Conservation (phyloP, 495 filamentous ascomycete genomes). For the Rhypophila decipiens region DNA sequence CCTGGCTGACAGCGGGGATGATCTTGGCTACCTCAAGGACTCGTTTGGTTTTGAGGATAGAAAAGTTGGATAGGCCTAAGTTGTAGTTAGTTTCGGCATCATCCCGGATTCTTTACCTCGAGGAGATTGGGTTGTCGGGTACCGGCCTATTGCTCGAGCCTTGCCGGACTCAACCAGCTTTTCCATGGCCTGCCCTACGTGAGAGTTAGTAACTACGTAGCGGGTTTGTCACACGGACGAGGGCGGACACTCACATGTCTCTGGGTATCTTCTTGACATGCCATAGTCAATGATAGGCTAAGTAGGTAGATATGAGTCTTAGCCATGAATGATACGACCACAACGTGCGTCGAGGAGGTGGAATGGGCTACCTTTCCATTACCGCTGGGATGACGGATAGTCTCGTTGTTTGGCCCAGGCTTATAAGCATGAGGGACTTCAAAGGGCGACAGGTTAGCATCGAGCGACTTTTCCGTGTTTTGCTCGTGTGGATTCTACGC, state of each 20-base stretch:
- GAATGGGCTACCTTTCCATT: constrained; percentile 20
- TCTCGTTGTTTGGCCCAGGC: constrained; percentile 18
- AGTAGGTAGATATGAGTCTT: neutral
- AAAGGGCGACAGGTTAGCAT: neutral
- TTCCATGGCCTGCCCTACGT: constrained; percentile 34
- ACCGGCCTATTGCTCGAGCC: constrained; percentile 28
- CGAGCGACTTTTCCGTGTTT: constrained; percentile 1
- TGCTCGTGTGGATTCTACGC: constrained; percentile 4
- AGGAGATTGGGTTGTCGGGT: neutral
- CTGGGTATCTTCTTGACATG: constrained; percentile 23
- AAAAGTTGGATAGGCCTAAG: constrained; percentile 35
- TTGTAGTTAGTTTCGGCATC: neutral
- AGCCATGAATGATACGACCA: neutral
- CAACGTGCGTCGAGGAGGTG: neutral
- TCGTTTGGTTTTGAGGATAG: constrained; percentile 23
- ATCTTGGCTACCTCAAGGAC: constrained; percentile 25
- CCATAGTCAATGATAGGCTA: constrained; percentile 26
- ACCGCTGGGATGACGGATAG: constrained; percentile 28
- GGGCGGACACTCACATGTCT: no score
- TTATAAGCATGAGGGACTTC: constrained; percentile 32
- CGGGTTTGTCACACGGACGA: no score
- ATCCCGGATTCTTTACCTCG: neutral
- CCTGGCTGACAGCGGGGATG: constrained; percentile 32
- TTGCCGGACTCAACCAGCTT: constrained; percentile 24
- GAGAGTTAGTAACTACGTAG: no score